phyloP scores from a whole-genome alignment of 148 eudicot genomes.

The Rhododendron mucronatum region DNA sequence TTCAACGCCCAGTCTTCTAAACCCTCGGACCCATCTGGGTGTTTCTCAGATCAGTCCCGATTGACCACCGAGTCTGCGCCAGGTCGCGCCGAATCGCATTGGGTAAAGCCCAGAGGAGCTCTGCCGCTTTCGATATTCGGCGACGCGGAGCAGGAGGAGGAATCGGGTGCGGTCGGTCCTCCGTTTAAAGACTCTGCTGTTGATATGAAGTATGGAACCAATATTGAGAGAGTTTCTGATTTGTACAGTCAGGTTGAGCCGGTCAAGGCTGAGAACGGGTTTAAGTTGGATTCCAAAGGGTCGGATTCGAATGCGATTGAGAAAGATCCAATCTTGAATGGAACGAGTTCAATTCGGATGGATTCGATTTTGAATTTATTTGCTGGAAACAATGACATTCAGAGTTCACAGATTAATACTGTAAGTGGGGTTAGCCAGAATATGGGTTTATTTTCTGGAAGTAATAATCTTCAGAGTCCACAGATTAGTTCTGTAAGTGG shows the following conservation, averaged over 20 bases:
- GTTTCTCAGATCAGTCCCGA: conserved; percentile 7
- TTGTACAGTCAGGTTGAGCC: conserved; percentile 12
- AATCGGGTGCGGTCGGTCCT: background rate
- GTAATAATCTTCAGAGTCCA: background rate
- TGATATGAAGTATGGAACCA: conserved; percentile 10
- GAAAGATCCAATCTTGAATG: background rate
- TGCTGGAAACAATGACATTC: background rate
- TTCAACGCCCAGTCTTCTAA: conserved; percentile 7
- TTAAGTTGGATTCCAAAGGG: background rate
- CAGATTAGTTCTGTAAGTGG: background rate
- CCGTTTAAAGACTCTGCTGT: background rate
- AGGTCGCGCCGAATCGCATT: background rate
- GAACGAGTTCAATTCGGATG: background rate
- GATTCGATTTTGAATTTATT: background rate
- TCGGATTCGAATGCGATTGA: background rate
- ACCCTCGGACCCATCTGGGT: conserved; percentile 22
- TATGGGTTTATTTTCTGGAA: background rate
- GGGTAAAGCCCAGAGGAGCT: conserved; percentile 53
- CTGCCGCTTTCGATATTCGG: conserved; percentile 75
- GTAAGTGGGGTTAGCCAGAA: background rate
- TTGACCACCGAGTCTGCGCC: background rate
- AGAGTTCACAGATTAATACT: background rate
- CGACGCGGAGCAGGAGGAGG: conserved; percentile 34
- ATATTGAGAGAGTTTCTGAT: conserved; percentile 20
- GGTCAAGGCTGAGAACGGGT: conserved; percentile 5